Base-by-base conservation (phyloP, 1,284 basidiomycete genomes). In the Papiliotrema terrestris region DNA sequence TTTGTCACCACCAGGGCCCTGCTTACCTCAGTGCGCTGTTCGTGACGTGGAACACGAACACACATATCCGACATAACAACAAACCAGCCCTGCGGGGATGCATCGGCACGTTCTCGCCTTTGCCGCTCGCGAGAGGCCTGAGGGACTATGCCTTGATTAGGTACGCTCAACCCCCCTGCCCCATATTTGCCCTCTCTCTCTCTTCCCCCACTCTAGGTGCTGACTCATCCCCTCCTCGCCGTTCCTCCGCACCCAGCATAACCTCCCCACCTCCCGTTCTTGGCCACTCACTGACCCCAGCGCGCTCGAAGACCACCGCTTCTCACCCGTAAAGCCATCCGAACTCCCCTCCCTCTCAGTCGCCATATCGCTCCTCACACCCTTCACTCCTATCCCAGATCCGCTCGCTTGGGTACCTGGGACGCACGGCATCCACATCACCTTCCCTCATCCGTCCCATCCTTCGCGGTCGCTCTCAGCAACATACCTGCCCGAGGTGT, bases 361-460 rank as follows among this genome's bases (percentile, higher is more conserved):
- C 69, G 91, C 91, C 51, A 82, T 98, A 52, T 97, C 93, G 32
- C 82, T 98, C 60, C 83, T 98, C 54, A 97, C 92, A 17, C 84
- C 93, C 63, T 97, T 97, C 71, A 91, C 94, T 77, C 83, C 89
- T 66, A 91, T 86, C 52, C 72, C 81, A 22, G 84, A 87, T 39
- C 93, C 95, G 67, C 84, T 95, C 51, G 91, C 93, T 76, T 98
- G 95, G 95, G 86, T 85, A 8, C 76, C 95, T 58, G 95, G 94
- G 56, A 82, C 83, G 2, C 95, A 98, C 76, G 95, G 95, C 48
- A 94, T 98, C 73, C 84, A 88, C 73, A 88, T 98, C 61, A 83
- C 85, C 20, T 90, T 98, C 74, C 82, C 86, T 25, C 86, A 91
- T 69, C 93, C 91, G 15, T 81, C 84, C 5, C 65, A 86, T 17